phyloP scores from a whole-genome alignment of 2,329 filamentous ascomycete genomes.

The Xylariaceae sp. region DNA sequence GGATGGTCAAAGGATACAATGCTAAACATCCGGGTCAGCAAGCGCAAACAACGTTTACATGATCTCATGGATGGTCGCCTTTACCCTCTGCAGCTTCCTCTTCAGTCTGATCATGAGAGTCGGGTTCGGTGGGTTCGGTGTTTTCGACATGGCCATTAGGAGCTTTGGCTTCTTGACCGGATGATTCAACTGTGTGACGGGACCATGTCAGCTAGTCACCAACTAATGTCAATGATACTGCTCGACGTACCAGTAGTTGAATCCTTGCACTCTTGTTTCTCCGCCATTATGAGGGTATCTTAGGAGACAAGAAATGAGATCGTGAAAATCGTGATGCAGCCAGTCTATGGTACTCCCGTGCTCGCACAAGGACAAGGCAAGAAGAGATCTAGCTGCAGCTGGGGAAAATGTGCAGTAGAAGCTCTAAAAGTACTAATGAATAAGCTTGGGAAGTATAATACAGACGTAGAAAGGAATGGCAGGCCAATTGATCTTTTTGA shows the following conservation, averaged over 20 bases:
- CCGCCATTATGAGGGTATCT: slow-evolving; percentile 34
- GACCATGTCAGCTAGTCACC: slow-evolving; percentile 14
- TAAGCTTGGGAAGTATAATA: slow-evolving; percentile 34
- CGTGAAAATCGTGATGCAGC: slow-evolving; percentile 14
- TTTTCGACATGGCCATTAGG: slow-evolving; percentile 29
- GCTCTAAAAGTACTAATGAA: slow-evolving; percentile 28
- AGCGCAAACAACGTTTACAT: background rate
- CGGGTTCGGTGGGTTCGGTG: slow-evolving; percentile 22
- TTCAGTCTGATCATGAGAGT: slow-evolving; percentile 29
- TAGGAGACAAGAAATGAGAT: slow-evolving; percentile 3
- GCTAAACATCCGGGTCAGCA: slow-evolving; percentile 38
- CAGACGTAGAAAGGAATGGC: slow-evolving; percentile 32
- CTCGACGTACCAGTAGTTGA: slow-evolving; percentile 29
- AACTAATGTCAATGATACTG: background rate
- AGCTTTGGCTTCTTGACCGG: slow-evolving; percentile 27
- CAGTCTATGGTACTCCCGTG: slow-evolving; percentile 25
- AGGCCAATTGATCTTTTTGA: slow-evolving; percentile 28
- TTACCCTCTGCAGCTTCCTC: slow-evolving; percentile 35
- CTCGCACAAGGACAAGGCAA: slow-evolving; percentile 26
- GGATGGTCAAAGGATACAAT: slow-evolving; percentile 69
- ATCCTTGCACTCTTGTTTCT: slow-evolving; percentile 32
- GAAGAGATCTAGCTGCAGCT: slow-evolving; percentile 26
- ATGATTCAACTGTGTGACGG: slow-evolving; percentile 25
- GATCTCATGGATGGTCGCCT: background rate
- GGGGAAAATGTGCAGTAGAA: slow-evolving; percentile 19